Percentiles rank a stretch among this genome's conserved stretches.
These are phyloP conservation scores for Bolboschoenoplectus hybrid DNA, from an alignment of 202 grass and related monocot genomes.

Conservation along the genomic window DNA sequence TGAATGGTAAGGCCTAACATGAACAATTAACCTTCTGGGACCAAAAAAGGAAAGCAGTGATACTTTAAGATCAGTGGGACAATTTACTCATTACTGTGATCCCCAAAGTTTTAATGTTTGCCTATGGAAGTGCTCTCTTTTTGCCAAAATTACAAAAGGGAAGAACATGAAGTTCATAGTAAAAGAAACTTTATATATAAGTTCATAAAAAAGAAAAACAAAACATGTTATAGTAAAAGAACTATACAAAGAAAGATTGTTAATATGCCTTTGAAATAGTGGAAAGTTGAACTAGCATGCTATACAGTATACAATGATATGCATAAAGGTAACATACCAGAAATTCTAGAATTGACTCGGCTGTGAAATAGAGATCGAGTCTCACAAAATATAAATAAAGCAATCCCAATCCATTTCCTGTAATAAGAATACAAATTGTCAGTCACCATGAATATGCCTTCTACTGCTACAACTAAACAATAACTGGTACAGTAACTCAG, in stretches of 20 bases:
- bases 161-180: neutral
- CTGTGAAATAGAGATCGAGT: conserved; percentile 6
- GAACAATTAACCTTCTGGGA: neutral
- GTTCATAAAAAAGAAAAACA: neutral
- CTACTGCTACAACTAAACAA: neutral
- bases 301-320: conserved; percentile 22
- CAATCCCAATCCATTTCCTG: conserved; percentile 16
- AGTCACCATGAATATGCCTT: neutral
- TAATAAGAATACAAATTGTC: conserved; percentile 4
- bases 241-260: neutral
- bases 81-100: neutral
- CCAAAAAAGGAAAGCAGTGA: neutral
- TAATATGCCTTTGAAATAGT: neutral
- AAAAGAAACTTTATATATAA: conserved; percentile 16
- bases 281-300: neutral
- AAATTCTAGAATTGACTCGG: neutral
- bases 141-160: neutral
- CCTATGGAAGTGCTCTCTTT: neutral
- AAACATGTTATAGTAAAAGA: neutral
- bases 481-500: neutral
- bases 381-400: neutral
- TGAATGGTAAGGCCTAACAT: neutral
- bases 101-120: neutral
- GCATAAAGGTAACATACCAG: conserved; percentile 18
- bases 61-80: neutral